phyloP scores from a whole-genome alignment of 495 filamentous ascomycete genomes.

The Xylaria intraflava region DNA sequence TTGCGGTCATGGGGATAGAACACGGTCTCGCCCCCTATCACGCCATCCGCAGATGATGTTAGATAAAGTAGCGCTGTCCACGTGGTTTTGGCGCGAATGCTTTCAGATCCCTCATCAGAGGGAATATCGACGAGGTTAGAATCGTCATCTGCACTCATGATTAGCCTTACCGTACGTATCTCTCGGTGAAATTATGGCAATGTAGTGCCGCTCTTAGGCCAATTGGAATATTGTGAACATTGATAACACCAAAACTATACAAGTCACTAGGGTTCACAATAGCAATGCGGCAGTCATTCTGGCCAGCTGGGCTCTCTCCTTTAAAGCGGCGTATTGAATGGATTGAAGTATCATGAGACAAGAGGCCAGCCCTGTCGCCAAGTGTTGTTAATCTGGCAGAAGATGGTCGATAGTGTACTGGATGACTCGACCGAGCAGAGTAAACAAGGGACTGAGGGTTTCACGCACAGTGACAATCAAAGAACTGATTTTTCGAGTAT shows the following conservation, averaged over 20 bases:
- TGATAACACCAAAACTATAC: too few relatives aligned
- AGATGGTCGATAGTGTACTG: neutral
- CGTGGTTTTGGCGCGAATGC: slow-evolving; percentile 69
- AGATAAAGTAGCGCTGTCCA: slow-evolving; percentile 92
- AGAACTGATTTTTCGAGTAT: slow-evolving; percentile 83
- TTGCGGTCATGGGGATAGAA: slow-evolving; percentile 73
- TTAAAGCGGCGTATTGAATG: too few relatives aligned
- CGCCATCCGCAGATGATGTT: slow-evolving; percentile 58
- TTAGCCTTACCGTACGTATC: neutral
- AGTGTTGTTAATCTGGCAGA: too few relatives aligned
- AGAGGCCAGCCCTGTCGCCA: neutral
- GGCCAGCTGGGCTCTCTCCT: too few relatives aligned
- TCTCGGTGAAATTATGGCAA: neutral
- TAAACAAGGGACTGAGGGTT: neutral
- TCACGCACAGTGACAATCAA: slow-evolving; percentile 72
- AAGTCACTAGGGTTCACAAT: too few relatives aligned
- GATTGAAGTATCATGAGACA: neutral
- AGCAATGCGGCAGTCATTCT: too few relatives aligned
- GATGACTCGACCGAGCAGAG: neutral
- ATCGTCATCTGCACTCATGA: slow-evolving; percentile 19
- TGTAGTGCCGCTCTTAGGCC: neutral
- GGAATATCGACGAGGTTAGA: slow-evolving; percentile 17
- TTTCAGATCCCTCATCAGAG: slow-evolving; percentile 74
- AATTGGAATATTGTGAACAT: too few relatives aligned
- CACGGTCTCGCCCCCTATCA: slow-evolving; percentile 79